Base-by-base conservation (phyloP, 2,329 filamentous ascomycete species). In the Aureobasidium subglaciale region DNA sequence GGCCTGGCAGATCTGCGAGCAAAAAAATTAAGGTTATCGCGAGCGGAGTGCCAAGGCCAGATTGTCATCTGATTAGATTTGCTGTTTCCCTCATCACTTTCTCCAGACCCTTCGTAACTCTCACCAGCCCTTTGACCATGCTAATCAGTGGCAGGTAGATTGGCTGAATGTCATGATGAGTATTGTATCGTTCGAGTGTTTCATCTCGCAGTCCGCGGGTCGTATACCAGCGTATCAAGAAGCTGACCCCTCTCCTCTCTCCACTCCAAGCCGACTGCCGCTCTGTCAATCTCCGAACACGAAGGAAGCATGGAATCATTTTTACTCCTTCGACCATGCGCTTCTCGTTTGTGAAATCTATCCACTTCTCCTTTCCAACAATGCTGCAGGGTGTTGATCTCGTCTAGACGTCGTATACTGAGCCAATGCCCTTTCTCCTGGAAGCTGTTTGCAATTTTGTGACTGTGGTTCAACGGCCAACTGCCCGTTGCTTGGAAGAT, bases 1-100 rank as follows among this genome's bases (percentile, higher is more conserved):
- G 37, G 37, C 5, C 27, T 5, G 25, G 49, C 35, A 24, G 16
- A 37, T 32, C 18, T 32, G 5, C 13, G 40, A 27, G 27, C 49
- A 42, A 48, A 56, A 57, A 57, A 48, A 37, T 48, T 50, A 54
- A 42, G 29, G 49, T 54, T 54, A 54, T 54, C 49, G 24, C 27
- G 16, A n/a, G 37, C 37, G 18, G n/a, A 6, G 25, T 27, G 45
- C 45, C 46, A 50, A 50, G 46, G 11, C 9, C 0, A 6, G 20
- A 43, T 53, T 53, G n/a, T 32, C 49, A 53, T 54, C 50, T 35
- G 37, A 42, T 53, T 16, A 18, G 22, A 27, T 18, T 11, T 30
- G 15, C 13, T 25, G 20, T 18, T 9, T 9, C 22, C 5, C 13
- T 18, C 3, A 10, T 6, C 22, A 13, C 13, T 22, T 2, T 42